Evolutionary conservation across 1,284 basidiomycete species (phyloP).

Genomic region (Fereydounia khargensis): DNA sequence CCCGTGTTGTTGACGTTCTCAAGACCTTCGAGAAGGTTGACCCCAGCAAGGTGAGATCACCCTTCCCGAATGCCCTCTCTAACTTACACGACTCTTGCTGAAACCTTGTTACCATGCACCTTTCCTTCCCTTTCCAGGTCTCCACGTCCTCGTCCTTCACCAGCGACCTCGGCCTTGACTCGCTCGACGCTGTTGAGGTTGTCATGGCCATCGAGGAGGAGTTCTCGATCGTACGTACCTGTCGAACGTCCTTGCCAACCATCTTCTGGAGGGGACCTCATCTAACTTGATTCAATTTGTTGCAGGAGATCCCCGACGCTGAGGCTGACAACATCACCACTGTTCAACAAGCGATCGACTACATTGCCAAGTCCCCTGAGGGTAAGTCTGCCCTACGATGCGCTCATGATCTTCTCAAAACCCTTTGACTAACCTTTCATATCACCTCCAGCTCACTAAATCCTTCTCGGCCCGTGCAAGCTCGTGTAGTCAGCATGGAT

Average conservation of each 20-base stretch:
- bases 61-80: too few relatives aligned
- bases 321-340: constrained; percentile 98
- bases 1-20: constrained; percentile 81
- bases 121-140: constrained; percentile 64
- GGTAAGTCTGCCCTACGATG: constrained; percentile 57
- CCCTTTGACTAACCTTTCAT: too few relatives aligned
- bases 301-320: constrained; percentile 89
- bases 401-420: too few relatives aligned
- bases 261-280: too few relatives aligned
- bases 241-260: too few relatives aligned
- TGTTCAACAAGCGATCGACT: constrained; percentile 93
- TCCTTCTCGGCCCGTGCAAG: too few relatives aligned
- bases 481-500: too few relatives aligned
- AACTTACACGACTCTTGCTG: too few relatives aligned
- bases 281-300: neutral
- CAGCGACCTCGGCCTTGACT: constrained; percentile 89
- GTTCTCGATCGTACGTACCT: constrained; percentile 57
- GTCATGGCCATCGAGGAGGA: constrained; percentile 99
- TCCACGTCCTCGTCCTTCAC: constrained; percentile 73
- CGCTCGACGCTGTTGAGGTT: constrained; percentile 94
- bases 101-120: too few relatives aligned
- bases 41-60: constrained; percentile 64
- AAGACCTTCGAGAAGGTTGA: constrained; percentile 96
- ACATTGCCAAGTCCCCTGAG: constrained; percentile 91
- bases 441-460: too few relatives aligned